phyloP scores from a whole-genome alignment of 2,329 filamentous ascomycete species.

The Sporothrix pseudoabietina region DNA sequence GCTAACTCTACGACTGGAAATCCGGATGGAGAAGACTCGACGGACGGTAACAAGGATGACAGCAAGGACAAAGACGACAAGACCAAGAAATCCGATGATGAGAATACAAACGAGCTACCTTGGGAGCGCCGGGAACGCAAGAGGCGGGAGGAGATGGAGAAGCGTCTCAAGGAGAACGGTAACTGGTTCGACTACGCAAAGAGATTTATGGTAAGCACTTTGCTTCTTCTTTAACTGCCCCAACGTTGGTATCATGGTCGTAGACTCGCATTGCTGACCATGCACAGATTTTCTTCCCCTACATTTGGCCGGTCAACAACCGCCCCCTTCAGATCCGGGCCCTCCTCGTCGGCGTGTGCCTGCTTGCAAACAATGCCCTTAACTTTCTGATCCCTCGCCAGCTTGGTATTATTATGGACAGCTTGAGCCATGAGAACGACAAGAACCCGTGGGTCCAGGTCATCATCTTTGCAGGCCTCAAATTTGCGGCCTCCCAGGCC shows the following conservation, averaged over 20 bases:
- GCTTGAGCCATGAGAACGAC: slow-evolving; percentile 56
- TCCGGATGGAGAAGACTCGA: slow-evolving; percentile 44
- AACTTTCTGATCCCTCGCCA: slow-evolving; percentile 80
- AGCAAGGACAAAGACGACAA: slow-evolving; percentile 35
- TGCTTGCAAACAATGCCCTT: slow-evolving; percentile 70
- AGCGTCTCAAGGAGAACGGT: slow-evolving; percentile 71
- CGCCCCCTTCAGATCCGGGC: slow-evolving; percentile 68
- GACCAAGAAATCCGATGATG: slow-evolving; percentile 38
- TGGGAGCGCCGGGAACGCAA: slow-evolving; percentile 58
- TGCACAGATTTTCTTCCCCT: slow-evolving; percentile 69
- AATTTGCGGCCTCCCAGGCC: slow-evolving; percentile 57
- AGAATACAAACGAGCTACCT: slow-evolving; percentile 52
- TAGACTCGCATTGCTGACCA: neutral
- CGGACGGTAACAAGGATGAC: slow-evolving; percentile 29
- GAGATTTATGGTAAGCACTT: slow-evolving; percentile 61
- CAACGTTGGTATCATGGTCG: neutral
- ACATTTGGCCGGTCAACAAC: slow-evolving; percentile 74
- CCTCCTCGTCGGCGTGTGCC: slow-evolving; percentile 65
- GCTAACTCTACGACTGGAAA: slow-evolving; percentile 42
- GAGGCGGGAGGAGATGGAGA: slow-evolving; percentile 62
- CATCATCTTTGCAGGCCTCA: slow-evolving; percentile 53
- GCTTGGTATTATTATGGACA: slow-evolving; percentile 76
- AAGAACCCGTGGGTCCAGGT: slow-evolving; percentile 57
- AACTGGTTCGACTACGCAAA: slow-evolving; percentile 78
- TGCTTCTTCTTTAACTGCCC: neutral